Conservation (phyloP, 257 asterid genomes). For the Coffea canephora region DNA sequence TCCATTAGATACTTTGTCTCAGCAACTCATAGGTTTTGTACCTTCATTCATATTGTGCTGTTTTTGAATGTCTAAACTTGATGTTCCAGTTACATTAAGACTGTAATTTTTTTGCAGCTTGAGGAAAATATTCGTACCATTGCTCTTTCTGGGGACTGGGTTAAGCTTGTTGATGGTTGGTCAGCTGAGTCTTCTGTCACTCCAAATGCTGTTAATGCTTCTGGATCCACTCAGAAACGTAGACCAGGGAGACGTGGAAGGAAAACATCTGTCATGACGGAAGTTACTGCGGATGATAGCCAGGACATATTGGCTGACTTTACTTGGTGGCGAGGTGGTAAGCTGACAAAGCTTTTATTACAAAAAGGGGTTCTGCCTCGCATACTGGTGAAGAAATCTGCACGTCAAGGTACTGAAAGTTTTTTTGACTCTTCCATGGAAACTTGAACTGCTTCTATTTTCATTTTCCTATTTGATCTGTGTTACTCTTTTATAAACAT, state of each 20-base stretch:
- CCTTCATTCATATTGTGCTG: not conserved
- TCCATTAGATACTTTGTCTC: not conserved
- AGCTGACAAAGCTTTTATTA: conserved; percentile 44
- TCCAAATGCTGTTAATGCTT: conserved; percentile 42
- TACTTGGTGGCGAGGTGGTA: conserved; percentile 84
- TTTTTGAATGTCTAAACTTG: not conserved
- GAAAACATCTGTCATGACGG: conserved; percentile 42
- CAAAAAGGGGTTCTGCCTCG: conserved; percentile 62
- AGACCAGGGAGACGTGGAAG: conserved; percentile 79
- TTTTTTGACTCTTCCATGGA: conserved; percentile 15
- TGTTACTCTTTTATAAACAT: not conserved
- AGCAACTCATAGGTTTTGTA: not conserved
- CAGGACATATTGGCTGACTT: conserved; percentile 37
- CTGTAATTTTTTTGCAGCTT: conserved; percentile 46
- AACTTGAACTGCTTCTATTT: not conserved
- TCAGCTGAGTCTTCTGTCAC: conserved; percentile 46
- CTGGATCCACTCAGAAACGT: conserved; percentile 66
- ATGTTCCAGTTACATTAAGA: conserved; percentile 13
- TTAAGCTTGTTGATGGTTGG: conserved; percentile 54
- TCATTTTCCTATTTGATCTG: not conserved
- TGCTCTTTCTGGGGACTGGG: conserved; percentile 79
- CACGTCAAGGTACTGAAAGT: conserved; percentile 58
- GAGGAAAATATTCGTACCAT: conserved; percentile 68
- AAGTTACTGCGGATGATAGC: conserved; percentile 44
- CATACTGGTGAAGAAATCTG: conserved; percentile 47